Percentiles rank a stretch among this genome's conserved stretches.
Evolutionary conservation across 2,329 filamentous ascomycete species (phyloP).

Genomic region (Chaetomiaceae sp.): DNA sequence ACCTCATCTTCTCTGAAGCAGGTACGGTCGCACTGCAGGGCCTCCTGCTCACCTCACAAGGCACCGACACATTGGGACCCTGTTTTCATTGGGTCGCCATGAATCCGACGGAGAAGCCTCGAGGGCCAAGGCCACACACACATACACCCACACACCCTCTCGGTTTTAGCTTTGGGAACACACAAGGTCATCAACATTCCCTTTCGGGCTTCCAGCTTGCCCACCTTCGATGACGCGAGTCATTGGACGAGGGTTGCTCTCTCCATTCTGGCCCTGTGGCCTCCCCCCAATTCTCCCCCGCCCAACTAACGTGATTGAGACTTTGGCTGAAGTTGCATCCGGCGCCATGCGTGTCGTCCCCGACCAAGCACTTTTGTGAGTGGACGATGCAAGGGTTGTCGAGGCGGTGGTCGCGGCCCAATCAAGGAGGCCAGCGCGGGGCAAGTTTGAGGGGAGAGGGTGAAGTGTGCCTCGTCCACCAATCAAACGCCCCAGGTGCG

Average conservation of each 20-base stretch:
- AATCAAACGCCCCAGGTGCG: neutral
- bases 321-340: no score
- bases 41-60: slow-evolving; percentile 10
- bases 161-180: no score
- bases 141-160: neutral
- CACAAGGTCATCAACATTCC: no score
- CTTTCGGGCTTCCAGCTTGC: no score
- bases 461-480: neutral
- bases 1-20: slow-evolving; percentile 11
- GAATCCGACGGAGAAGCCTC: neutral
- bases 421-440: slow-evolving; percentile 3
- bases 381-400: neutral
- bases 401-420: neutral
- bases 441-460: neutral
- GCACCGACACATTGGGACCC: slow-evolving; percentile 6
- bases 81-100: slow-evolving; percentile 7
- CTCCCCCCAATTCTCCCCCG: no score
- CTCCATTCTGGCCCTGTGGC: no score
- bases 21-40: slow-evolving; percentile 8
- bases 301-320: no score
- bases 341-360: no score
- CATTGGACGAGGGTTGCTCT: slow-evolving; percentile 1
- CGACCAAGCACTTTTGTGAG: neutral
- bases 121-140: neutral
- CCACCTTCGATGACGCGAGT: neutral